Evolutionary conservation across 1,284 basidiomycete species (phyloP), one percentile per base, ranked within the genome.

Genomic region (Heterobasidion parviporum): DNA sequence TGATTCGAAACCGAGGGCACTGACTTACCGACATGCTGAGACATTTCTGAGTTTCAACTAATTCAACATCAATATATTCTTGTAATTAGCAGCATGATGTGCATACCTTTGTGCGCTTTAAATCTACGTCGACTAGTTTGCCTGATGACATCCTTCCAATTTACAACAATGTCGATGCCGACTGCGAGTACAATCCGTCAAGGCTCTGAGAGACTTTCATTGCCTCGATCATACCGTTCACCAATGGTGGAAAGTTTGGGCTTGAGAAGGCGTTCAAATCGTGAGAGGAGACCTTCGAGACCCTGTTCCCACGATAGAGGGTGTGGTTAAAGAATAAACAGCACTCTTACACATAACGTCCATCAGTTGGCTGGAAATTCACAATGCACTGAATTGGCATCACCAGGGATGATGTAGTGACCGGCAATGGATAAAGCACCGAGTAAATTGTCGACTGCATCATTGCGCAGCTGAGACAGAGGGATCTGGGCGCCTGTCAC

Each of bases 401-500:
- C 69, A 87, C 89, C 93, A 63, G 94, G 94, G 57, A 97, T 94
- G 58, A 89, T 87, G 63, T 87, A 95, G 64, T 91, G 87, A 1
- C 94, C 93, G 14, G 94, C 92, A 52, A 96, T 85, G 16, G 87
- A 86, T 38, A 97, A 72, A 6, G 92, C 90, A 4, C 92, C 93
- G 63, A 97, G 82, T 4, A 94, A 72, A 67, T 95, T 95, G 63
- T 94, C 92, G 3, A 92, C 83, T 3, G 91, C 92, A 68, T 97
- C 93, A 63, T 94, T 96, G 10, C 92, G 79, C 38, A 94, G 73
- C 67, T 93, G 87, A 5, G 90, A 92, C 52, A 96, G 74, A 6
- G 94, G 93, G 54, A 97, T 94, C 71, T 97, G 94, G 1, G 94
- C 92, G 2, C 94, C 94, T 0, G 94, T 95, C 32, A 96, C 67